Percentiles rank a stretch among this genome's conserved stretches.
Conservation (phyloP, 73 alveolate genomes). For the Stentor coeruleus region DNA sequence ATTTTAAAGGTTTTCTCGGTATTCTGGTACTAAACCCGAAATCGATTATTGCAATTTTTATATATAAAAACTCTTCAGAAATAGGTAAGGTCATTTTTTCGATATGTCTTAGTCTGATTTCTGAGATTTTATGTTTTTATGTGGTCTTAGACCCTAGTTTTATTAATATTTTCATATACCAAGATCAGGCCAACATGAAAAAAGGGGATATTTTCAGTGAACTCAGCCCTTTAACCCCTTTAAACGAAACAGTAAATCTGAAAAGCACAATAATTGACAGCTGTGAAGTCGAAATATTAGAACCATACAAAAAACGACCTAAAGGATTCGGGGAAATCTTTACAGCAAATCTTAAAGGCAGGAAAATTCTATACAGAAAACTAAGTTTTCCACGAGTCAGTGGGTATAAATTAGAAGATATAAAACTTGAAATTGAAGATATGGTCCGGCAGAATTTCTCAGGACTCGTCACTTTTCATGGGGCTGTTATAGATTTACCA, state of each 20-base stretch:
- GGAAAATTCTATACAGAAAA: background rate
- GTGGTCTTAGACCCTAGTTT: background rate
- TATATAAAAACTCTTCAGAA: background rate
- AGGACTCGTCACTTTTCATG: background rate
- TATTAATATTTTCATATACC: background rate
- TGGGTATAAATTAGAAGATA: conserved; percentile 22
- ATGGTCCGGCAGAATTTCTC: background rate
- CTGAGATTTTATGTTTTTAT: background rate
- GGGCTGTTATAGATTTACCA: background rate
- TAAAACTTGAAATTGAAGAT: background rate
- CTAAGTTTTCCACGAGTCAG: background rate
- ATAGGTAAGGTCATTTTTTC: background rate
- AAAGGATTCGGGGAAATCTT: conserved; percentile 29
- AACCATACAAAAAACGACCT: background rate
- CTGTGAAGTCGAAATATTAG: background rate
- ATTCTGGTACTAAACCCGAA: background rate
- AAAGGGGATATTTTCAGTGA: background rate
- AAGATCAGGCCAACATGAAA: background rate
- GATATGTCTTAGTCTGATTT: background rate
- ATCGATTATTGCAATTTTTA: background rate
- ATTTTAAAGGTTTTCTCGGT: background rate
- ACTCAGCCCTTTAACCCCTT: background rate
- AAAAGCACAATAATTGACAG: background rate
- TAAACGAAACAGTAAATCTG: background rate
- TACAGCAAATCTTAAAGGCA: conserved; percentile 21